Evolutionary conservation across 148 eudicot species (phyloP).

Genomic region (Chenopodium quinoa): DNA sequence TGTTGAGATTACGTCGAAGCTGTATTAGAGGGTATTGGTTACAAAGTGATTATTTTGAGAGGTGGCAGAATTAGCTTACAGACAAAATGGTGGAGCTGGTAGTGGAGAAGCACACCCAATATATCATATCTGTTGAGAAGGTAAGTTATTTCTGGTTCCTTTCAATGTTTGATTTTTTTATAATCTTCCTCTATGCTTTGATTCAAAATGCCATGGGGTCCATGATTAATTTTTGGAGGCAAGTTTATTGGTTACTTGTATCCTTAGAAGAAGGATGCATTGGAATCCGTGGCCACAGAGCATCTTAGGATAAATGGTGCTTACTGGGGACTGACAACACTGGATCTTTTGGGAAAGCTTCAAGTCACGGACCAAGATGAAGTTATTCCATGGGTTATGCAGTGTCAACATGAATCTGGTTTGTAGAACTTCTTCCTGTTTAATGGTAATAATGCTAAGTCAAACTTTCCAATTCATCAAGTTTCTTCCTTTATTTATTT

Average conservation of each 20-base stretch:
- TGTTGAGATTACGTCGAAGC: no score
- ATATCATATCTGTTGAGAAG: conserved; percentile 76
- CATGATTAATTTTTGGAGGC: background rate
- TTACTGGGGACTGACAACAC: conserved; percentile 90
- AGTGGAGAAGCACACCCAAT: conserved; percentile 59
- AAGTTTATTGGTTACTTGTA: background rate
- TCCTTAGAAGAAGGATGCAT: conserved; percentile 63
- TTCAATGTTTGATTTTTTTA: background rate
- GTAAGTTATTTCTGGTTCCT: conserved; percentile 29
- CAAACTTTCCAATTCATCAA: no score
- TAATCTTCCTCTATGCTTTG: background rate
- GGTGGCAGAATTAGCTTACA: conserved; percentile 1
- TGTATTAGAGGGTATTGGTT: no score
- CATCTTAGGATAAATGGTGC: conserved; percentile 89
- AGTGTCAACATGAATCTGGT: conserved; percentile 98
- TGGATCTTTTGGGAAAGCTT: conserved; percentile 83
- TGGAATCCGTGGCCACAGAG: conserved; percentile 80
- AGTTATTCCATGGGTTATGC: conserved; percentile 82
- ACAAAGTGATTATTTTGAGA: background rate
- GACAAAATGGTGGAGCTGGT: conserved; percentile 28
- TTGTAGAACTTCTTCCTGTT: conserved; percentile 12
- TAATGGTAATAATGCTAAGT: background rate
- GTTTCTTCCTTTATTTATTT: no score
- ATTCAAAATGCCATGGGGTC: background rate
- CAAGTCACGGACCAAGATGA: conserved; percentile 60